Evolutionary conservation across 2,329 filamentous ascomycete genomes (phyloP).

Genomic region (Anisogramma anomala): DNA sequence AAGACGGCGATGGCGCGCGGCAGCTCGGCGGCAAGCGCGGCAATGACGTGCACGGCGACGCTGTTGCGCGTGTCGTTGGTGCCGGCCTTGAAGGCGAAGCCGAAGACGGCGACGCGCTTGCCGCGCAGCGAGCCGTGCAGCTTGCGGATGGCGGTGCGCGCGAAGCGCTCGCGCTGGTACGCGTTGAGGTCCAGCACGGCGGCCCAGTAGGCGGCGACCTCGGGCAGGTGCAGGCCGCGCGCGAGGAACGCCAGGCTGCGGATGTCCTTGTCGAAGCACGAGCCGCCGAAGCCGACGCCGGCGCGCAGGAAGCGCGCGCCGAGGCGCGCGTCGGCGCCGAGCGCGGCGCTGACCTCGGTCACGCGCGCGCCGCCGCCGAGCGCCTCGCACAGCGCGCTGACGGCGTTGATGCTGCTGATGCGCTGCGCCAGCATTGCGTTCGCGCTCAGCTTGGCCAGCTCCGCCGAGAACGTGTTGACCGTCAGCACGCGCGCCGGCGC

Average conservation of each 20-base stretch:
- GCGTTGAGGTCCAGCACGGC: constrained; percentile 47
- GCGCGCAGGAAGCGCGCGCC: constrained; percentile 47
- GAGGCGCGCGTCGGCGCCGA: constrained; percentile 46
- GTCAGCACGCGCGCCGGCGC: constrained; percentile 40
- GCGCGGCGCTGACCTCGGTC: constrained; percentile 41
- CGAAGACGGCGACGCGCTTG: constrained; percentile 46
- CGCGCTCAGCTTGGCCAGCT: constrained; percentile 50
- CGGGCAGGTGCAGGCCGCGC: constrained; percentile 40
- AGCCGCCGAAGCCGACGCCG: constrained; percentile 51
- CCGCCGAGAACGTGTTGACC: constrained; percentile 49
- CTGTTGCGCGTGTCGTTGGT: constrained; percentile 48
- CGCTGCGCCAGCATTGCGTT: constrained; percentile 54
- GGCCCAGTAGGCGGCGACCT: constrained; percentile 50
- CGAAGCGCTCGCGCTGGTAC: constrained; percentile 44
- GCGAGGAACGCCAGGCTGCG: constrained; percentile 47
- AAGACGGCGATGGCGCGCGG: constrained; percentile 39
- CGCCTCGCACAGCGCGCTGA: constrained; percentile 50
- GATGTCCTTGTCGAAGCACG: constrained; percentile 54
- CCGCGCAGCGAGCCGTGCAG: constrained; percentile 41
- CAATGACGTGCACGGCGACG: constrained; percentile 40
- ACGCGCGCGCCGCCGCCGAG: constrained; percentile 48
- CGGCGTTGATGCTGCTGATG: constrained; percentile 52
- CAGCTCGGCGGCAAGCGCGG: constrained; percentile 37
- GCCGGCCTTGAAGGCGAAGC: constrained; percentile 52
- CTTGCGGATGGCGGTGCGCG: constrained; percentile 38